Base-by-base conservation (phyloP, 371 early-diverging fungal species). In the Dichotomocladium elegans region DNA sequence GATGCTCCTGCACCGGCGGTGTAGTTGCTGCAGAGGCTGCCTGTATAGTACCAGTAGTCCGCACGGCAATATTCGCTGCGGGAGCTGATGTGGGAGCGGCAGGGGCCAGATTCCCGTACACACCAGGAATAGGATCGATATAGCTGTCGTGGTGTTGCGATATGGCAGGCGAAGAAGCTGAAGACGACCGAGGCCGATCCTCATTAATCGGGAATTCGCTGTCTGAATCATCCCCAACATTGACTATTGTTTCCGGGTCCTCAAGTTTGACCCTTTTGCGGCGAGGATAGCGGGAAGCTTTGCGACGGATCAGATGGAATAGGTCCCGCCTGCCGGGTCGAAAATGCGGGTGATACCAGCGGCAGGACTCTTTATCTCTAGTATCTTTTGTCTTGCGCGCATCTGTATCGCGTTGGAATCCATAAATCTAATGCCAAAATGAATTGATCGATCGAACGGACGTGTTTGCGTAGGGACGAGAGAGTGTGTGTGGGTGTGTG, bases 361-460 rank as follows among this genome's bases (percentile, higher is more conserved):
- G 60, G 46, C 79, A 79, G 1, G 72, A 70, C 43, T 76, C 72
- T 35, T 76, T 79, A 34, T 70, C 72, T 48, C 70, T 71, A 21
- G 68, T 74, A 41, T 76, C 76, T 60, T 79, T 79, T 10, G 74
- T 66, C 55, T 79, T 79, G 22, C 79, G 61, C 24, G 79, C 79
- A 60, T 79, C 79, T 8, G 79, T 75, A 51, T 75, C 79, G 46
- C 79, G 61, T 60, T 76, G 74, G 33, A 79, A 79, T 3, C 79
- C 79, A 46, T 79, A 79, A 22, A 79, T 79, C 79, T 79, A 51
- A 47, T 35, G 9, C 21, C 35, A 12, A 7, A n/a, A n/a, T n/a
- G n/a, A n/a, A n/a, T n/a, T n/a, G n/a, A n/a, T n/a, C n/a, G n/a
- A n/a, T 43, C 5, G 4, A 21, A 43, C 44, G 17, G 14, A 43